These are phyloP conservation scores for Apiospora phragmitis DNA, from an alignment of 2,329 filamentous ascomycete genomes.

Conservation along the genomic window DNA sequence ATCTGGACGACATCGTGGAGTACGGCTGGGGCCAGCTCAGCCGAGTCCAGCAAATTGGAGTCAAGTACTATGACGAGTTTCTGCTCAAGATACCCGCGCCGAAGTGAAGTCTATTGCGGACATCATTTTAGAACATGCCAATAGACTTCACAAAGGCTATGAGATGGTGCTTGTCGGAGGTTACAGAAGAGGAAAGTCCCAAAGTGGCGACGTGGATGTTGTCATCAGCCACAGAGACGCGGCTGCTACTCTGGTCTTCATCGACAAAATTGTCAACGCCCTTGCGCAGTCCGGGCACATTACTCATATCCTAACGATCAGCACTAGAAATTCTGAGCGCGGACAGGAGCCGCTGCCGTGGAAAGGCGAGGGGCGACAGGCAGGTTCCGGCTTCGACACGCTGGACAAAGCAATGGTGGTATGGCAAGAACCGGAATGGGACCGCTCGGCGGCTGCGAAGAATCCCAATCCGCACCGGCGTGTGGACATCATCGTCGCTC, in stretches of 20 bases:
- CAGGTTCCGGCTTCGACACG: constrained; percentile 73
- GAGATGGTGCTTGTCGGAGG: constrained; percentile 71
- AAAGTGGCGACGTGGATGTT: constrained; percentile 81
- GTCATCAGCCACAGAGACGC: constrained; percentile 79
- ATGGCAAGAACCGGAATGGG: constrained; percentile 72
- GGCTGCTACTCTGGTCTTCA: constrained; percentile 64
- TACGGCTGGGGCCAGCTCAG: constrained; percentile 74
- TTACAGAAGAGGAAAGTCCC: constrained; percentile 74
- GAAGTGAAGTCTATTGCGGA: constrained; percentile 73
- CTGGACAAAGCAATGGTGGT: constrained; percentile 92
- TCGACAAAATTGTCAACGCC: constrained; percentile 68
- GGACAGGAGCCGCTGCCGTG: constrained; percentile 62
- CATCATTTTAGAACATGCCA: constrained; percentile 67
- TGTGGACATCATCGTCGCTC: constrained; percentile 88
- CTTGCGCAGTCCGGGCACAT: constrained; percentile 72
- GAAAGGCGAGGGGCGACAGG: constrained; percentile 45
- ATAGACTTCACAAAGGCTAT: constrained; percentile 56
- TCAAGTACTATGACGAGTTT: constrained; percentile 93
- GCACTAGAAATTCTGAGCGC: constrained; percentile 68
- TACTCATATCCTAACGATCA: constrained; percentile 77
- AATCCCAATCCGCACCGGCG: constrained; percentile 78
- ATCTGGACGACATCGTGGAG: constrained; percentile 84
- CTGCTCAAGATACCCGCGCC: constrained; percentile 65
- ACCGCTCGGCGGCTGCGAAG: constrained; percentile 42
- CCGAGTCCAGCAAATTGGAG: constrained; percentile 86